Base-by-base conservation (phyloP, 2,329 filamentous ascomycete species). In the Ophiocordyceps sinensis region DNA sequence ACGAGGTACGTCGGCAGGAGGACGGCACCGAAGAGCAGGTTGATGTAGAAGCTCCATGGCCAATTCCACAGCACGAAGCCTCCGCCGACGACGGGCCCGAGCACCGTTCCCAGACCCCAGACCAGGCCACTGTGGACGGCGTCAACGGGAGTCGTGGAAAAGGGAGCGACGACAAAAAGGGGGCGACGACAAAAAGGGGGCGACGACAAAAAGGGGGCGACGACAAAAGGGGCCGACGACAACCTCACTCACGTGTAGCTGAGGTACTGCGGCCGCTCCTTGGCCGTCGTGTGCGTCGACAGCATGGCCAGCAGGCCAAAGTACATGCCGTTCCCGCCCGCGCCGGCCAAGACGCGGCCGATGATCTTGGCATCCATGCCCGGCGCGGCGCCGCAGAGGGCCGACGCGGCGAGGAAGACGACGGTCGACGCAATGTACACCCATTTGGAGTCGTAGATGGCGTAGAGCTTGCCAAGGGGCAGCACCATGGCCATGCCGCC, bases 31-130 rank as follows among this genome's bases (percentile, higher is more conserved):
- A 66, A 26, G 14, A 38, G 23, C 9, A 77, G 58, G 47, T 77
- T 78, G 57, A 78, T 68, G 48, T 79, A 79, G 43, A 71, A 71
- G 0, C 28, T 38, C 42, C 42, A 43, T 40, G 38, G 38, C 42
- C 38, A 43, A 13, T 15, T 38, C 28, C 32, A 37, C 7, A 29
- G 8, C 13, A 21, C 28, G 21, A 32, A 21, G 6, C 31, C 35
- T 17, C 38, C 38, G 14, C 42, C 38, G 14, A 43, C 31, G 58
- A 71, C 56, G 1, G 67, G 68, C 0, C 68, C 69, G 3, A 71
- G 50, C 6, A 68, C 58, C 5, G 58, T 62, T 4, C 66, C 68
- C 3, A 66, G 41, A 34, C 66, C 65, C 63, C 65, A 71, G 0
- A 51, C 45, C 7, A 62, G 40, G 2, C 56, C 57, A n/a, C n/a